Evolutionary conservation across 2,329 filamentous ascomycete genomes (phyloP), one percentile per base, ranked within the genome.

Genomic region (Xylaria sp.): DNA sequence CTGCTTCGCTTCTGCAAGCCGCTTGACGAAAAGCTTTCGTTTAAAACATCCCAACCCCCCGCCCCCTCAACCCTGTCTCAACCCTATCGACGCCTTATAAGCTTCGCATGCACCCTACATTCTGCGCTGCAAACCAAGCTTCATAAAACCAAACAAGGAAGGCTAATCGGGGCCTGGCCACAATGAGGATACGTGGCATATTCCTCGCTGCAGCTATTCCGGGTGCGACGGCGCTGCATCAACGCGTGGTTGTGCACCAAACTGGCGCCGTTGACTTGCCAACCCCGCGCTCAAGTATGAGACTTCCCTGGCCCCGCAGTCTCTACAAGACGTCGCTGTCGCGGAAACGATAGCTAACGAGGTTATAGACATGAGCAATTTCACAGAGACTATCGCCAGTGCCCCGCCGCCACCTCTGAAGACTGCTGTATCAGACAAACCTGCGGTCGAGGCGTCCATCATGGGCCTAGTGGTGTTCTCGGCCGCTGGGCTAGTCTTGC

Each of bases 401-500:
- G 37, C 62, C 2, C 52, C 62, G 1, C 64, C 63, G 17, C 64
- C 63, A n/a, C 66, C 68, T 31, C 61, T 69, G 19, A 65, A 65
- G 19, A 66, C 68, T n/a, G 63, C 54, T 8, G 64, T 67, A 11
- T 46, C 63, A 9, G 70, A 72, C 21, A 73, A 71, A 54, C 72
- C 68, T 6, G 65, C 68, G 19, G 57, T 72, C 31, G 71, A 72
- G 44, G 72, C 71, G 19, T 74, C 72, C 15, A 64, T 74, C 49
- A 71, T 74, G 70, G 72, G 72, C 5, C 60, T 74, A 11, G 64
- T 74, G 60, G 70, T 74, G 38, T 74, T 74, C 60, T 73, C 72
- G 27, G 71, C 68, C 4, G 72, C 69, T 13, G 71, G 72, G 35
- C 59, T 74, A n/a, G 68, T 66, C 53, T 54, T 74, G 37, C 61